Conservation (phyloP, 1,139 yeast species). For the Kazachstania sp. region DNA sequence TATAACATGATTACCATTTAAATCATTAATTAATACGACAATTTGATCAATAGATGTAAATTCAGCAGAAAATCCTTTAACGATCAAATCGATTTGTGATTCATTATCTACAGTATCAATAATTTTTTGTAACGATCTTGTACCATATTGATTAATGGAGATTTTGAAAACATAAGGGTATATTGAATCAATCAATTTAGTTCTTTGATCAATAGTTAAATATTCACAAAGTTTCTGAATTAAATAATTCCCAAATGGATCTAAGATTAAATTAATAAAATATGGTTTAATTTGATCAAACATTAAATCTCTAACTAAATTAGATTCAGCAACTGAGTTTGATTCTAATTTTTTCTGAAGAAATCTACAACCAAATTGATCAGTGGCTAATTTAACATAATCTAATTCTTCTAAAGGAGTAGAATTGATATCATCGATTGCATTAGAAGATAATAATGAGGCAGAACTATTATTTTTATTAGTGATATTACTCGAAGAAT, state of each 20-base stretch:
- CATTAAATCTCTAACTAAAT: conserved; percentile 43
- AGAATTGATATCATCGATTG: conserved; percentile 6
- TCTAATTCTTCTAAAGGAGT: conserved; percentile 32
- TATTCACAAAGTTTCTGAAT: conserved; percentile 83
- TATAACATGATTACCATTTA: conserved; percentile 94
- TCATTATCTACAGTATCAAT: conserved; percentile 62
- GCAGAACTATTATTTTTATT: background rate
- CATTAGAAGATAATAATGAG: background rate
- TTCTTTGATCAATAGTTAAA: conserved; percentile 61
- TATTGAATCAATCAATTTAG: conserved; percentile 62
- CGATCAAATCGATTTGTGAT: conserved; percentile 40
- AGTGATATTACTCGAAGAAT: background rate
- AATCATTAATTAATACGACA: conserved; percentile 73
- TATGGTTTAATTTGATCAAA: conserved; percentile 73
- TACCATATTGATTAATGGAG: conserved; percentile 90
- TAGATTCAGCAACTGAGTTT: conserved; percentile 25
- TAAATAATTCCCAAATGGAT: conserved; percentile 92
- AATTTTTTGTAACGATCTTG: conserved; percentile 82
- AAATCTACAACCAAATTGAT: conserved; percentile 90
- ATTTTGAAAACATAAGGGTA: conserved; percentile 69
- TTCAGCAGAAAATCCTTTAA: conserved; percentile 27
- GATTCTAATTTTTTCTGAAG: conserved; percentile 71
- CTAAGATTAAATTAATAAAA: conserved; percentile 79
- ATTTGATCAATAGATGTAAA: conserved; percentile 43
- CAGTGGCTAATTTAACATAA: conserved; percentile 34